Conservation (phyloP, 2,329 filamentous ascomycete species). For the Trichoderma aggressivum region DNA sequence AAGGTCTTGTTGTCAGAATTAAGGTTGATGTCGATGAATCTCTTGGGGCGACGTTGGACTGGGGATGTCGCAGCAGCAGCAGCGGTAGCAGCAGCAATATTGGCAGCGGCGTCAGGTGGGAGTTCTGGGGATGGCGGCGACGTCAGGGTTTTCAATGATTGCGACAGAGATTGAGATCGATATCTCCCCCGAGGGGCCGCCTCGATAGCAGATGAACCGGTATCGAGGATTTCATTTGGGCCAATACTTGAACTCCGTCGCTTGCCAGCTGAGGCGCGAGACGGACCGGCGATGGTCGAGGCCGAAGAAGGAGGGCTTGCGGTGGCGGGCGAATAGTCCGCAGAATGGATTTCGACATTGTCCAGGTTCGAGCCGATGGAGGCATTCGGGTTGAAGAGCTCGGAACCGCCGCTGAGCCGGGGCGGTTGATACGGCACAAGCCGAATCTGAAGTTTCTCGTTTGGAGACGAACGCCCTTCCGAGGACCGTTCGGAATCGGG, state of each 20-base stretch:
- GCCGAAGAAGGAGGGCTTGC: background rate
- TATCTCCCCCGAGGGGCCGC: background rate
- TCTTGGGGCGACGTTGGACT: slow-evolving; percentile 26
- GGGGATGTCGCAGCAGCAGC: slow-evolving; percentile 25
- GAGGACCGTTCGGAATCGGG: slow-evolving; percentile 30
- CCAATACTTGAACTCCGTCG: slow-evolving; percentile 3
- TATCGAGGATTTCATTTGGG: background rate
- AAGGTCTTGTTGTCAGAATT: slow-evolving; percentile 60
- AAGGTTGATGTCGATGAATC: slow-evolving; percentile 49
- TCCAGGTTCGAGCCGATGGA: background rate
- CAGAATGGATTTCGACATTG: slow-evolving; percentile 12
- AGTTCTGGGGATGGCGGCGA: slow-evolving; percentile 20
- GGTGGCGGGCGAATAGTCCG: slow-evolving; percentile 3
- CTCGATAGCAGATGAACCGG: background rate
- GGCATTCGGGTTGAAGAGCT: background rate
- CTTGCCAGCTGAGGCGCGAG: background rate
- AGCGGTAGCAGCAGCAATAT: slow-evolving; percentile 26
- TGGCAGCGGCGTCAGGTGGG: slow-evolving; percentile 24
- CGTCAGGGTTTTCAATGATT: slow-evolving; percentile 16
- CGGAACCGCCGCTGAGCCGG: slow-evolving; percentile 33
- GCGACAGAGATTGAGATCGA: slow-evolving; percentile 7
- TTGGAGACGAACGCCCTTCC: slow-evolving; percentile 21
- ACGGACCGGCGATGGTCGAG: background rate
- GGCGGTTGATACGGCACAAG: slow-evolving; percentile 40
- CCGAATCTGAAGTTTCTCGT: slow-evolving; percentile 35